These are phyloP conservation scores for Nymphaea thermarum DNA, from an alignment of 164 flowering plant species.

Conservation along the genomic window DNA sequence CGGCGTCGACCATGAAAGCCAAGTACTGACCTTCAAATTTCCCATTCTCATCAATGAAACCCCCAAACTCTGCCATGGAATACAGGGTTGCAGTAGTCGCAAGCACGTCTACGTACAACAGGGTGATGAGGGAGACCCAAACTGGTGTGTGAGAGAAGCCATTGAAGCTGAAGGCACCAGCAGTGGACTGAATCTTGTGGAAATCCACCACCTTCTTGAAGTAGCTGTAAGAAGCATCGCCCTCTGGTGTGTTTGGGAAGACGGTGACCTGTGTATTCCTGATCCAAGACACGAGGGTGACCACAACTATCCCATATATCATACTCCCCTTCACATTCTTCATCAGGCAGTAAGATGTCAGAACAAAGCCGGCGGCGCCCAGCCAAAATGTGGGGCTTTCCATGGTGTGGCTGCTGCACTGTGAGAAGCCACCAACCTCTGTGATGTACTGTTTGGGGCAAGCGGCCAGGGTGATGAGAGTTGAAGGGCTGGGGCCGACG, in stretches of 20 bases:
- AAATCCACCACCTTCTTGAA: conserved; percentile 70
- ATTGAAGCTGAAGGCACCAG: conserved; percentile 51
- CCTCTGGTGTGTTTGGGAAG: conserved; percentile 52
- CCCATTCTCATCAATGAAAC: conserved; percentile 47
- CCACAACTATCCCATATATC: conserved; percentile 70
- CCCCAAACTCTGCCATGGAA: conserved; percentile 74
- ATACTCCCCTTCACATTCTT: conserved; percentile 70
- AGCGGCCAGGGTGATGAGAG: conserved; percentile 48
- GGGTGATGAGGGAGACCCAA: conserved; percentile 54
- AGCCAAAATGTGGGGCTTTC: conserved; percentile 79
- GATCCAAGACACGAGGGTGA: conserved; percentile 65
- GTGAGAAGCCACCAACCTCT: conserved; percentile 22
- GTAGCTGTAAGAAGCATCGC: conserved; percentile 42
- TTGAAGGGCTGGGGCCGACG: conserved; percentile 58
- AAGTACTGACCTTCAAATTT: conserved; percentile 62
- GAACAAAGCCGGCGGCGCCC: conserved; percentile 47
- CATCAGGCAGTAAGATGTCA: conserved; percentile 49
- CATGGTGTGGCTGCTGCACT: conserved; percentile 42
- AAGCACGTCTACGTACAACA: conserved; percentile 68
- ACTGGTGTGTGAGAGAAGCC: conserved; percentile 46
- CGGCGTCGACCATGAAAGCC: conserved; percentile 71
- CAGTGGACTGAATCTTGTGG: conserved; percentile 46
- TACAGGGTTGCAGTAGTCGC: conserved; percentile 63
- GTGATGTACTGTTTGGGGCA: conserved; percentile 34
- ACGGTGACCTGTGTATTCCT: conserved; percentile 54